Percentiles rank a stretch among this genome's conserved stretches.
phyloP scores from a whole-genome alignment of 1,284 basidiomycete species.

The Fomitopsis betulina region DNA sequence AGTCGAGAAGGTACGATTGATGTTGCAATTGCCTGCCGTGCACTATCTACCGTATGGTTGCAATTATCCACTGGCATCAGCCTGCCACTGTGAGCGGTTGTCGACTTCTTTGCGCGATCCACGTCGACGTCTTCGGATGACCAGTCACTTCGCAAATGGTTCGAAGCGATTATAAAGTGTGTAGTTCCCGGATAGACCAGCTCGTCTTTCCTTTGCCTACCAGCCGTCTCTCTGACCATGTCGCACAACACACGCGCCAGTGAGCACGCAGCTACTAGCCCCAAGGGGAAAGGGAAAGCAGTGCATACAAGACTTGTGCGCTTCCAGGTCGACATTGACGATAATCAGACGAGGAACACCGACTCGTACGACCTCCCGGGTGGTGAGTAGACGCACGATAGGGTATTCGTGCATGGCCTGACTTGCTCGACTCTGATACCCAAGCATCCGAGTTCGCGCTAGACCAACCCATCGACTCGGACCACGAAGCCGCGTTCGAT shows the following conservation, averaged over 20 bases:
- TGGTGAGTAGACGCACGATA: no score
- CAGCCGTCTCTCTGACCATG: background rate
- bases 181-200: background rate
- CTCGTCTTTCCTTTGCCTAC: background rate
- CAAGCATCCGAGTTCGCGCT: background rate
- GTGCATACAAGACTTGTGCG: background rate
- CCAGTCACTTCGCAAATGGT: no score
- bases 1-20: no score
- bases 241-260: background rate
- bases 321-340: no score
- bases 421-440: no score
- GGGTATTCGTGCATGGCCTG: no score
- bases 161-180: no score
- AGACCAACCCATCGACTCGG: background rate
- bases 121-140: background rate
- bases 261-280: background rate
- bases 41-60: background rate
- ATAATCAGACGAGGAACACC: no score
- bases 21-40: background rate
- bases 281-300: background rate
- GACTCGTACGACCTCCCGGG: no score
- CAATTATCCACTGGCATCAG: background rate
- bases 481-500: no score
- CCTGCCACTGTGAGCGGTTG: background rate
- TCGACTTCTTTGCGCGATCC: background rate